Base-by-base conservation (phyloP, 2,329 filamentous ascomycete species). In the Alternaria rosae region DNA sequence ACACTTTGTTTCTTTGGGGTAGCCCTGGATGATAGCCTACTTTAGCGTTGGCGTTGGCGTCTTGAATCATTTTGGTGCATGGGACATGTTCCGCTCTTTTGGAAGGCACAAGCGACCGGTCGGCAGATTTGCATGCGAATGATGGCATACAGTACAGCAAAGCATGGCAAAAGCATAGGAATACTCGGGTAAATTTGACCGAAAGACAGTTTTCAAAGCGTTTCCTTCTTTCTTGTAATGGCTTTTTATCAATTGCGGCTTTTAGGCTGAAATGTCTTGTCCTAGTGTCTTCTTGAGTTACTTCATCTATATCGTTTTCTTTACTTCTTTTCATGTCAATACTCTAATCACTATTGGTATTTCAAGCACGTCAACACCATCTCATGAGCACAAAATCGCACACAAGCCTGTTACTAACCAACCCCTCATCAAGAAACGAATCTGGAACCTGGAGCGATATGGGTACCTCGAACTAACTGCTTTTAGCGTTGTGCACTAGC, bases 1-100 rank as follows among this genome's bases (percentile, higher is more conserved):
- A 62, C 35, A 57, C 48, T 50, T 66, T 54, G 23, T 55, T 64
- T 53, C 43, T 30, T 50, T 38, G 21, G 41, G 35, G 17, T 58
- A 45, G 30, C 32, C 47, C 43, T 45, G 56, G 51, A 59, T 26
- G 54, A 57, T 53, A 56, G 60, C 59, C 54, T 30, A 15, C 44
- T 59, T 67, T 68, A 67, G 66, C 64, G 66, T 62, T 66, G 64
- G 66, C 59, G 64, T 58, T 58, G 62, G 62, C 50, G 53, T 66
- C 41, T 38, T 30, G 38, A 20, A 44, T 55, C 20, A 28, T 48
- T 54, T 45, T 26, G 20, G 32, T 35, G 32, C 35, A 41, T 45
- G 43, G 51, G 32, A 59, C 32, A 48, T 42, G 30, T 48, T 54
- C 10, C 38, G 25, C 45, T 42, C 35, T 30, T 48, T 32, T 55